These are phyloP conservation scores for Penicillium paneum DNA, from an alignment of 2,329 filamentous ascomycete genomes.

Conservation along the genomic window DNA sequence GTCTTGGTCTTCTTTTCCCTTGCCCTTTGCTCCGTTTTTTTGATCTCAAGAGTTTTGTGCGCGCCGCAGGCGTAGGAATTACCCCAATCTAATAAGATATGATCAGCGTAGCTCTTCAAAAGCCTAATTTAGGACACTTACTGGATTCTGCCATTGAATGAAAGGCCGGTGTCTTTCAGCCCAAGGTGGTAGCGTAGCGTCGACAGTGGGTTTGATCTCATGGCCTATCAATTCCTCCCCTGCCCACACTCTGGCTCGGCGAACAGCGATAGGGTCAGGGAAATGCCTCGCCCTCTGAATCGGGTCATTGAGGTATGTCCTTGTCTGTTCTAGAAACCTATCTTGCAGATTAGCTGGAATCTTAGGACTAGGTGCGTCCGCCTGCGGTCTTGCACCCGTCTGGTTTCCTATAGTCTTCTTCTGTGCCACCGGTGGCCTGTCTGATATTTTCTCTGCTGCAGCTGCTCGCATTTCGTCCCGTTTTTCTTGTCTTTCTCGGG, in stretches of 20 bases:
- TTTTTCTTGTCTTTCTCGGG: not conserved
- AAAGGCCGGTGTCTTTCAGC: slow-evolving; percentile 6
- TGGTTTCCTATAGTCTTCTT: not conserved
- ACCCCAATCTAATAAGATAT: not conserved
- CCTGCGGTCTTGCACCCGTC: not conserved
- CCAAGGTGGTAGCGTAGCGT: not conserved
- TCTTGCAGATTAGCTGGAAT: not conserved
- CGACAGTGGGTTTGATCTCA: not conserved
- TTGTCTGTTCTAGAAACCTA: not conserved
- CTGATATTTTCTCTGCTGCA: not conserved
- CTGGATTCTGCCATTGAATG: not conserved
- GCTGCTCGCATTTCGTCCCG: not conserved
- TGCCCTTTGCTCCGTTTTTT: not conserved
- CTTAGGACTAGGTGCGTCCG: not conserved
- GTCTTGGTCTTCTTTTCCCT: not conserved
- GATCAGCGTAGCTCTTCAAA: not conserved
- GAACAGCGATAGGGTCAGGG: slow-evolving; percentile 4
- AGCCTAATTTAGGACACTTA: not conserved
- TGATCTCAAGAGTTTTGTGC: not conserved
- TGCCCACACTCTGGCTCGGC: slow-evolving; percentile 2
- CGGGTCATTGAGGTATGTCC: not conserved
- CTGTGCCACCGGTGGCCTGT: not conserved
- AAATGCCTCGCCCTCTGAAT: not conserved
- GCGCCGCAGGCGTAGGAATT: not conserved
- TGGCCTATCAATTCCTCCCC: slow-evolving; percentile 2